Conservation (phyloP, 1,139 yeast species). For the Geotrichum reessii region DNA sequence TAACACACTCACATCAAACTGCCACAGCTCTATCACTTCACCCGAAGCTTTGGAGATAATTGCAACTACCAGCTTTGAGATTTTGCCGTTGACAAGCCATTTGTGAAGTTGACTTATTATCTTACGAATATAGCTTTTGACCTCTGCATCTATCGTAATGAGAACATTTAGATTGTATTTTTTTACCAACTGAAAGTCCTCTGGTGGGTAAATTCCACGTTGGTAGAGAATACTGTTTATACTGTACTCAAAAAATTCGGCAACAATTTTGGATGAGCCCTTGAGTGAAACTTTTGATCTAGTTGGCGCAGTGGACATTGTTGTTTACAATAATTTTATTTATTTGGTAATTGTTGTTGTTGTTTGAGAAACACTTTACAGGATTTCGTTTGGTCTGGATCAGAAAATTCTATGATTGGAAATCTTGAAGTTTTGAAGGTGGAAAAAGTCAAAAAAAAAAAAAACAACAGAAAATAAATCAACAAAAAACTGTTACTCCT, state of each 20-base stretch:
- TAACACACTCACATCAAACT: constrained; percentile 58
- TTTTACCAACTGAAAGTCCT: constrained; percentile 72
- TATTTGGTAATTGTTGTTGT: neutral
- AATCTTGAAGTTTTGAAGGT: neutral
- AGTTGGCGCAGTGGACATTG: constrained; percentile 32
- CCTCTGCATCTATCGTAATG: constrained; percentile 70
- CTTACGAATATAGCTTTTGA: constrained; percentile 59
- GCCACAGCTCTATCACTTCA: constrained; percentile 81
- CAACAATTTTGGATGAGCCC: constrained; percentile 72
- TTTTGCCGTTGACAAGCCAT: constrained; percentile 73
- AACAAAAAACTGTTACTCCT: neutral
- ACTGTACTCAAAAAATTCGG: constrained; percentile 80
- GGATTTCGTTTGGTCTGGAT: neutral
- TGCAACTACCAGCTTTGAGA: constrained; percentile 64
- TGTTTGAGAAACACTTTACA: neutral
- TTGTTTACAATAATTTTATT: neutral
- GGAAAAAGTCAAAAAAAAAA: neutral
- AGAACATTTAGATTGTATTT: constrained; percentile 78
- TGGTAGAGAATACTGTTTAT: constrained; percentile 79
- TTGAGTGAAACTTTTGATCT: constrained; percentile 57
- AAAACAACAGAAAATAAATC: neutral
- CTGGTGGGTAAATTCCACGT: constrained; percentile 85
- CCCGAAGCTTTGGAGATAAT: constrained; percentile 63
- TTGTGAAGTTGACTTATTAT: constrained; percentile 71
- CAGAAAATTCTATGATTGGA: neutral